Evolutionary conservation across 1,284 basidiomycete genomes (phyloP), one percentile per base, ranked within the genome.

Genomic region (Polyporus tsugae): DNA sequence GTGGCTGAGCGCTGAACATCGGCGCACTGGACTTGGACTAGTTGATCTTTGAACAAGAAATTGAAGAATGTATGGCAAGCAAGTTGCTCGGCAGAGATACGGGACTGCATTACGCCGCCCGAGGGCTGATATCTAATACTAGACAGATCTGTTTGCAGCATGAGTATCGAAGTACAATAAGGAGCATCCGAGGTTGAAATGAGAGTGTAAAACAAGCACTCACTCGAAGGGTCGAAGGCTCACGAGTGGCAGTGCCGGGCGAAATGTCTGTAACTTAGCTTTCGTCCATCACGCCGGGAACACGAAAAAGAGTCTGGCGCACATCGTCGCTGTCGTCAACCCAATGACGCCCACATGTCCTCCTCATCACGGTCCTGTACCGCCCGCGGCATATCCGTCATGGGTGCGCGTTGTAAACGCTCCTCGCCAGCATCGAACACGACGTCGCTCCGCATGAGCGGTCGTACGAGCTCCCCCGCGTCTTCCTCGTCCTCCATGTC

Each of bases 331-430:
- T 15, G 4, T 39, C 52, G 22, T 86, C 80, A 92, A 58, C 89
- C 91, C 53, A 92, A 74, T 74, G 88, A 87, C 4, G 91, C 91
- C 92, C 92, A 94, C 55, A 91, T 80, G 75, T 94, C 92, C 74
- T 89, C 86, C 5, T 80, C 79, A 73, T 93, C 91, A 63, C 89
- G 82, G 33, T 90, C 86, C 64, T 88, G 84, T 35, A 78, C 85
- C 19, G 85, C 87, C 53, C 81, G 83, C 7, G 90, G 89, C 87
- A 90, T 89, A 61, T 84, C 84, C 13, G 85, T 81, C 70, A 82
- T 80, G 63, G 82, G 75, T 29, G 77, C 78, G 64, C 78, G 76
- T 36, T 61, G 62, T 76, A 72, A 46, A 72, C 52, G 52, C 42
- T 84, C 83, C 57, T 83, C 80, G 57, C 79, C 81, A 4, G 83